Conservation (phyloP, 2,329 filamentous ascomycete genomes). For the Knufia petricola region DNA sequence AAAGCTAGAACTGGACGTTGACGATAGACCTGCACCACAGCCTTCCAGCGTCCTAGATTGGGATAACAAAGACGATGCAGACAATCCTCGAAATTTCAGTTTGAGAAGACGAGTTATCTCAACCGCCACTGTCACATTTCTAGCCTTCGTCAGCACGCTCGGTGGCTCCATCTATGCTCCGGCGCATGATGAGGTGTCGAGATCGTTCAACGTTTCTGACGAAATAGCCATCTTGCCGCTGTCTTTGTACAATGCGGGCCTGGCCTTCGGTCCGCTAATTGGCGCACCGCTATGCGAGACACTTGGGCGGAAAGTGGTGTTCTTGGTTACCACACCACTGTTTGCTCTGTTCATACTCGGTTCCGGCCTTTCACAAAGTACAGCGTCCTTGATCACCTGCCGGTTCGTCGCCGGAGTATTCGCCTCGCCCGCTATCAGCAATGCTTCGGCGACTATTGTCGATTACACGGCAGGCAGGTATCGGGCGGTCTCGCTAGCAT, state of each 20-base stretch:
- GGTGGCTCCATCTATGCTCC: constrained; percentile 27
- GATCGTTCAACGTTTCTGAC: constrained; percentile 17
- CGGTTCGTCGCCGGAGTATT: constrained; percentile 24
- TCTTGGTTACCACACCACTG: constrained; percentile 28
- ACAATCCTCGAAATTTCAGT: constrained; percentile 21
- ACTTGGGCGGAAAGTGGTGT: constrained; percentile 28
- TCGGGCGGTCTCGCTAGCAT: constrained; percentile 16
- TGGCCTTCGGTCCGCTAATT: constrained; percentile 30
- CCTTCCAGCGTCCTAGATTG: constrained; percentile 11
- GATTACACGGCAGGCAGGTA: constrained; percentile 20
- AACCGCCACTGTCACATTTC: constrained; percentile 17
- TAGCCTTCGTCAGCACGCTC: constrained; percentile 17
- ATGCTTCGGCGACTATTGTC: constrained; percentile 23
- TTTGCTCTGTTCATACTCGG: constrained; percentile 28
- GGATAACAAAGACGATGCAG: constrained; percentile 17
- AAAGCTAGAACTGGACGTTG: not conserved
- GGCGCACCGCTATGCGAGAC: constrained; percentile 31
- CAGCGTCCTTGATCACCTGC: constrained; percentile 20
- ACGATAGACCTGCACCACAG: no score
- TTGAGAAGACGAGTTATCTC: constrained; percentile 13
- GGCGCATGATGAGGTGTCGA: constrained; percentile 47
- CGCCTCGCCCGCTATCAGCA: constrained; percentile 22
- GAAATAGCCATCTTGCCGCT: constrained; percentile 27
- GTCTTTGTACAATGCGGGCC: constrained; percentile 29
- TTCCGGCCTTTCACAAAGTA: constrained; percentile 17